A percentile compares a stretch with the other conserved stretches of the same genome.
phyloP scores from a whole-genome alignment of 148 eudicot species.

The Rhododendron kiyosumense region DNA sequence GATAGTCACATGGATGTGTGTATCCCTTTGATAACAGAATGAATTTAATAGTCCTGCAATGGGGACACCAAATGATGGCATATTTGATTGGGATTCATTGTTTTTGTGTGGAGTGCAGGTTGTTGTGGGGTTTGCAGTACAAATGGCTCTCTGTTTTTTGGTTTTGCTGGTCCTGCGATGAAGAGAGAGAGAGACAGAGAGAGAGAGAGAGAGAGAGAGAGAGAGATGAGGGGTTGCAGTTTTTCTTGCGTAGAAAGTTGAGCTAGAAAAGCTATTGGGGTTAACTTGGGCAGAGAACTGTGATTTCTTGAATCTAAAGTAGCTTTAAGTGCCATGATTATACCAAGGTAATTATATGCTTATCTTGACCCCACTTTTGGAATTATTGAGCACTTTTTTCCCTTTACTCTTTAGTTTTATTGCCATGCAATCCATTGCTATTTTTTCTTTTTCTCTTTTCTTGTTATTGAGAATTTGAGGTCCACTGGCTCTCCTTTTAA shows the following conservation, averaged over 20 bases:
- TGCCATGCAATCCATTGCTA: constrained; percentile 7
- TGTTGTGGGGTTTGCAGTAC: constrained; percentile 32
- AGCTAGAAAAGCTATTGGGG: not conserved
- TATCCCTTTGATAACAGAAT: not conserved
- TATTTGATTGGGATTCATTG: constrained; percentile 16
- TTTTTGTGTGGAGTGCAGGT: constrained; percentile 38
- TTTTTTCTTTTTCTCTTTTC: not conserved
- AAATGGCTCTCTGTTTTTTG: constrained; percentile 31
- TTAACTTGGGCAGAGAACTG: not conserved
- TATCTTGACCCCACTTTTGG: constrained; percentile 31
- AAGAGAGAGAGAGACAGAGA: constrained; percentile 12
- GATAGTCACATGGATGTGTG: not conserved
- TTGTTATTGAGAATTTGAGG: not conserved
- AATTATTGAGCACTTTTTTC: constrained; percentile 14
- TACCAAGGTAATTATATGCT: constrained; percentile 17
- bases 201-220: constrained; percentile 11
- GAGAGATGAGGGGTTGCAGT: not conserved
- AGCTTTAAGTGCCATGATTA: constrained; percentile 30
- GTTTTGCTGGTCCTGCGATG: constrained; percentile 27
- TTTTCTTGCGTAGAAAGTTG: not conserved
- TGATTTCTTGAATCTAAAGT: constrained; percentile 24
- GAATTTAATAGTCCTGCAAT: not conserved
- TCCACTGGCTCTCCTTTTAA: not conserved
- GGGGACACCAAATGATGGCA: constrained; percentile 16
- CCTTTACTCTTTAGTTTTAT: constrained; percentile 9